A percentile compares a stretch with the other conserved stretches of the same genome.
phyloP scores from a whole-genome alignment of 2,329 filamentous ascomycete genomes.

The Drechslerella stenobrocha region DNA sequence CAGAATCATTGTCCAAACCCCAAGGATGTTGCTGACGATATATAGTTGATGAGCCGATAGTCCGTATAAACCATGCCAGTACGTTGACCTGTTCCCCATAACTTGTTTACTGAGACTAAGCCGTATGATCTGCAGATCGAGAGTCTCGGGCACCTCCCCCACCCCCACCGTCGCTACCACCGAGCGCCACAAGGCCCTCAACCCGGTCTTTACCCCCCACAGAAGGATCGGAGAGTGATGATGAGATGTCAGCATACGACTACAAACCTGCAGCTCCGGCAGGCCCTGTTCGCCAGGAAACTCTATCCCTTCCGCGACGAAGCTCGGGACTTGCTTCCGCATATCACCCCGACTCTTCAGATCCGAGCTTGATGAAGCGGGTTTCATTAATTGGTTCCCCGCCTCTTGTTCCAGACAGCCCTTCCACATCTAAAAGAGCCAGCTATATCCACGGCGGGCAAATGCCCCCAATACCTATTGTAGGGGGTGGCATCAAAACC shows the following conservation, averaged over 20 bases:
- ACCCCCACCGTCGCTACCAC: constrained; percentile 53
- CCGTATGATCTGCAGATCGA: constrained; percentile 51
- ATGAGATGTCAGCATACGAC: constrained; percentile 72
- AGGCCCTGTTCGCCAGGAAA: constrained; percentile 53
- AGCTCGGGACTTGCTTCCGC: constrained; percentile 57
- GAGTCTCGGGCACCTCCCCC: constrained; percentile 55
- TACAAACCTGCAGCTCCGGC: constrained; percentile 50
- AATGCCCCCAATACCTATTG: constrained; percentile 55
- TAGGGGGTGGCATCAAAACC: constrained; percentile 15
- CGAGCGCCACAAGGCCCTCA: constrained; percentile 51
- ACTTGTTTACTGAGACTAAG: constrained; percentile 2
- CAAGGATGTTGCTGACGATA: constrained; percentile 2
- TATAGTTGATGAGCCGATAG: constrained; percentile 24
- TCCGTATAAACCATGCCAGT: constrained; percentile 10
- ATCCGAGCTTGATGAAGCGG: constrained; percentile 20
- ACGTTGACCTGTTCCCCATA: neutral
- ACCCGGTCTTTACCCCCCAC: constrained; percentile 23
- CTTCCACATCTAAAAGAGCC: constrained; percentile 56
- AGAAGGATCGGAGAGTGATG: constrained; percentile 82
- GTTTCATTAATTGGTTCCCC: constrained; percentile 52
- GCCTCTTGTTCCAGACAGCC: constrained; percentile 65
- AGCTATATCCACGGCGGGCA: constrained; percentile 51
- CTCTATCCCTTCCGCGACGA: constrained; percentile 10
- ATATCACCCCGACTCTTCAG: constrained; percentile 17
- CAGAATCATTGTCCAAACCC: neutral